Evolutionary conservation across 2,329 filamentous ascomycete genomes (phyloP).

Genomic region (Fusarium buharicum): DNA sequence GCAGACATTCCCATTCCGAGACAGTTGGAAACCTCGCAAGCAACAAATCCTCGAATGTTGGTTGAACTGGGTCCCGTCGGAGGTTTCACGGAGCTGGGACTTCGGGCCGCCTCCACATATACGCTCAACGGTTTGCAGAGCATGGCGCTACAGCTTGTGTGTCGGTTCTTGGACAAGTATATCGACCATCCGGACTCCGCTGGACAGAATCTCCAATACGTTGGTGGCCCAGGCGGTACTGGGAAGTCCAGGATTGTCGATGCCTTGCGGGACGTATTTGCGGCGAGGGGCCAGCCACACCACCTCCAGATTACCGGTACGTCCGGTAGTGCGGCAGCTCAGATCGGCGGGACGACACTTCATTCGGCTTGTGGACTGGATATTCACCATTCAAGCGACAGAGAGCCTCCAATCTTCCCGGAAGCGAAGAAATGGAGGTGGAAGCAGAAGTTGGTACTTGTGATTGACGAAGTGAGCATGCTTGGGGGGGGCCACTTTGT

Average conservation of each 20-base stretch:
- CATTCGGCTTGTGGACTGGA: conserved; percentile 1
- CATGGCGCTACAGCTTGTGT: conserved; percentile 18
- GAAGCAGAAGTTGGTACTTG: conserved; percentile 22
- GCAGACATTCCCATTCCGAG: conserved; percentile 10
- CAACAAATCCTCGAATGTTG: conserved; percentile 9
- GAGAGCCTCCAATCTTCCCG: not conserved
- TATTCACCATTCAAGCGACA: not conserved
- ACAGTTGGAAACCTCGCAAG: not conserved
- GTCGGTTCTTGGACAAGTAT: conserved; percentile 13
- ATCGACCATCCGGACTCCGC: conserved; percentile 2
- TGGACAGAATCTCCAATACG: conserved; percentile 11
- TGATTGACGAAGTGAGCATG: conserved; percentile 24
- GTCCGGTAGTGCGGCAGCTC: conserved; percentile 6
- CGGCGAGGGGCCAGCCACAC: conserved; percentile 6
- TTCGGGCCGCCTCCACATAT: conserved; percentile 3
- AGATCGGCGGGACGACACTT: conserved; percentile 8
- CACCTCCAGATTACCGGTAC: conserved; percentile 7
- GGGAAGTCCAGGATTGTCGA: conserved; percentile 14
- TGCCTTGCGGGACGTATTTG: conserved; percentile 6
- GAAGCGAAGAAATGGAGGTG: conserved; percentile 20
- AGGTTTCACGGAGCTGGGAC: conserved; percentile 7
- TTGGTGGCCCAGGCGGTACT: conserved; percentile 10
- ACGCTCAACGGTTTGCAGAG: conserved; percentile 15
- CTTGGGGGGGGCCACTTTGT: conserved; percentile 13
- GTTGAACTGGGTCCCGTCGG: not conserved